A percentile compares a stretch with the other conserved stretches of the same genome.
Evolutionary conservation across 108 stramenopile species (phyloP).

Genomic region (Pseudonitzschia delicatissima): DNA sequence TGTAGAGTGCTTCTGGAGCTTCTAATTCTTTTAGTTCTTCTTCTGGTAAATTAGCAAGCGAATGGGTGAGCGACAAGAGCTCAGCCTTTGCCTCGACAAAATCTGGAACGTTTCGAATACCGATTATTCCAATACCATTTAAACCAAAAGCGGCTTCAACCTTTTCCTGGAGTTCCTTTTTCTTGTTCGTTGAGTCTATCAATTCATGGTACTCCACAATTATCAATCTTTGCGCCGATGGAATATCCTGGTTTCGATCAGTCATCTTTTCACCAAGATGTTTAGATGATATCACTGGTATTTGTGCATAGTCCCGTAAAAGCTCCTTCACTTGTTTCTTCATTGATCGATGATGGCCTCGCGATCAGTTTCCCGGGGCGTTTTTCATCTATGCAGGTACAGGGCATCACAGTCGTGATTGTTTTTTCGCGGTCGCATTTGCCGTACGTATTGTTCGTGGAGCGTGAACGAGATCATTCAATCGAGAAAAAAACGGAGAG

Average conservation of each 20-base stretch:
- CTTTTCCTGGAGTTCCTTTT: background rate
- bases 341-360: too few species aligned
- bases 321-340: too few species aligned
- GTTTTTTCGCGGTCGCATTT: too few species aligned
- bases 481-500: too few species aligned
- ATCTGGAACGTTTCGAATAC: conserved; percentile 77
- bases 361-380: too few species aligned
- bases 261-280: too few species aligned
- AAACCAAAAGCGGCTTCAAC: conserved; percentile 45
- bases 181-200: background rate
- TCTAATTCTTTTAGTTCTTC: conserved; percentile 61
- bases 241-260: background rate
- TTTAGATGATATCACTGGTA: too few species aligned
- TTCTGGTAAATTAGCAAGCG: conserved; percentile 62
- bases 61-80: conserved; percentile 71
- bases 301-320: too few species aligned
- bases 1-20: conserved; percentile 74
- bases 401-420: too few species aligned
- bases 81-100: conserved; percentile 66
- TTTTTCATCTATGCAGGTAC: too few species aligned
- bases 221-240: background rate
- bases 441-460: too few species aligned
- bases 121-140: conserved; percentile 58
- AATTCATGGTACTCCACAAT: background rate
- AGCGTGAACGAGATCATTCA: too few species aligned